Evolutionary conservation across 371 early-diverging fungal species (phyloP).

Genomic region (Nematocida sp.): DNA sequence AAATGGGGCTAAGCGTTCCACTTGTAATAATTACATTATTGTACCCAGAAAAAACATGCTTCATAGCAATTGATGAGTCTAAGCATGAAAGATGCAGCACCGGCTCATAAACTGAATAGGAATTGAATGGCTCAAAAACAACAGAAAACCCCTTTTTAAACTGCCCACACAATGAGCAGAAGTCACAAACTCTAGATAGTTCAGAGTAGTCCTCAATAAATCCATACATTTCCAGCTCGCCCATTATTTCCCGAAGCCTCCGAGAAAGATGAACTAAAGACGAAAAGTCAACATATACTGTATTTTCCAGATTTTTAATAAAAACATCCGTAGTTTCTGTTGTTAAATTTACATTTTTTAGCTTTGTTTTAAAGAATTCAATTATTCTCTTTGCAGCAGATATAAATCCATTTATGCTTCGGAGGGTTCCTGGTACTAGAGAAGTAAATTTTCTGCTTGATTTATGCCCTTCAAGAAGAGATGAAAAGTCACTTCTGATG

Average conservation of each 20-base stretch:
- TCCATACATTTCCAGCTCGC: conserved; percentile 73
- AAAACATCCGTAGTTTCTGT: conserved; percentile 89
- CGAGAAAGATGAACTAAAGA: conserved; percentile 72
- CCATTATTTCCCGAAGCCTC: conserved; percentile 77
- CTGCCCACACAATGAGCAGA: conserved; percentile 88
- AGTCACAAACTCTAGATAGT: conserved; percentile 80
- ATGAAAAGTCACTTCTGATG: conserved; percentile 31
- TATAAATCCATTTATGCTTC: conserved; percentile 93
- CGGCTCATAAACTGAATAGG: conserved; percentile 81
- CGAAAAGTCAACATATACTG: conserved; percentile 65
- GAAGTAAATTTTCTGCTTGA: conserved; percentile 21
- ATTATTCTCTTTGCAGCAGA: conserved; percentile 87
- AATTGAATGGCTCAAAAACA: conserved; percentile 92
- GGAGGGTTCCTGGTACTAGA: conserved; percentile 87
- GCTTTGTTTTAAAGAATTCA: conserved; percentile 94
- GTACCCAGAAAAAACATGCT: conserved; percentile 88
- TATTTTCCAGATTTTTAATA: conserved; percentile 81
- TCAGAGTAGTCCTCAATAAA: conserved; percentile 80
- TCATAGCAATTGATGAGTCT: conserved; percentile 92
- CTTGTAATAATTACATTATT: conserved; percentile 94
- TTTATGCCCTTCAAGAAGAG: conserved; percentile 10
- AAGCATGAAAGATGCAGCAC: conserved; percentile 75
- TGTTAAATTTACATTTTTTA: conserved; percentile 91
- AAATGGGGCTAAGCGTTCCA: conserved; percentile 93
- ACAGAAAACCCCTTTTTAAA: conserved; percentile 92